phyloP scores from a whole-genome alignment of 345 rosid genomes.

The Hypericum perforatum region DNA sequence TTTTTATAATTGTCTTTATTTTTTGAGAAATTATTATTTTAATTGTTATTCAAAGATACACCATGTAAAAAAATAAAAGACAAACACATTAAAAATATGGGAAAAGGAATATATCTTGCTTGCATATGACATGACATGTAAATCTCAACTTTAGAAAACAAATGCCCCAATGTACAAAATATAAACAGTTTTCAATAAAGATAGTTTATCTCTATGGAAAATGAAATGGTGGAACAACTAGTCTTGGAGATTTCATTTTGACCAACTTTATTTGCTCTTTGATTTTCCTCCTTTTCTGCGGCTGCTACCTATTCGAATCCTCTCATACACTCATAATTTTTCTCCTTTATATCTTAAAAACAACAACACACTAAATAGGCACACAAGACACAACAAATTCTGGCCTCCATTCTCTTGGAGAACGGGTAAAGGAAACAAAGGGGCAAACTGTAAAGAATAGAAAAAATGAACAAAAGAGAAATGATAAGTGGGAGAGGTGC shows the following conservation, averaged over 20 bases:
- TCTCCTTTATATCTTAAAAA: not conserved
- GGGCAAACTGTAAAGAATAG: slow-evolving; percentile 38
- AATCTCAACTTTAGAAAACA: too few relatives aligned
- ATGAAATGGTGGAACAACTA: slow-evolving; percentile 27
- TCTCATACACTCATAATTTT: not conserved
- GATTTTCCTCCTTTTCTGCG: slow-evolving; percentile 22
- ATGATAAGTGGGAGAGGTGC: slow-evolving; percentile 5
- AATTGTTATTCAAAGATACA: not conserved
- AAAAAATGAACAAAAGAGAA: slow-evolving; percentile 11
- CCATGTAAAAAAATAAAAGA: slow-evolving; percentile 5
- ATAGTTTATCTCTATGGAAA: slow-evolving; percentile 14
- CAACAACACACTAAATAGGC: not conserved
- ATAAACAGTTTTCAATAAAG: slow-evolving; percentile 45
- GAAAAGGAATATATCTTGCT: slow-evolving; percentile 10
- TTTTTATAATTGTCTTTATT: too few relatives aligned
- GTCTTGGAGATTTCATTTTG: slow-evolving; percentile 40
- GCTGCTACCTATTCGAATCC: slow-evolving; percentile 14
- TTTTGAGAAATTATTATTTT: too few relatives aligned
- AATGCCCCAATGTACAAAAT: not conserved
- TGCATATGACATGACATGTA: too few relatives aligned
- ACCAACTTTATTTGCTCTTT: slow-evolving; percentile 27
- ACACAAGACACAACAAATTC: not conserved
- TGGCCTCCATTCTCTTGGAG: slow-evolving; percentile 55
- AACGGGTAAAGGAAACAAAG: slow-evolving; percentile 31
- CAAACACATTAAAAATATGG: not conserved